Base-by-base conservation (phyloP, 2,329 filamentous ascomycete species). In the Orbilia quercus region DNA sequence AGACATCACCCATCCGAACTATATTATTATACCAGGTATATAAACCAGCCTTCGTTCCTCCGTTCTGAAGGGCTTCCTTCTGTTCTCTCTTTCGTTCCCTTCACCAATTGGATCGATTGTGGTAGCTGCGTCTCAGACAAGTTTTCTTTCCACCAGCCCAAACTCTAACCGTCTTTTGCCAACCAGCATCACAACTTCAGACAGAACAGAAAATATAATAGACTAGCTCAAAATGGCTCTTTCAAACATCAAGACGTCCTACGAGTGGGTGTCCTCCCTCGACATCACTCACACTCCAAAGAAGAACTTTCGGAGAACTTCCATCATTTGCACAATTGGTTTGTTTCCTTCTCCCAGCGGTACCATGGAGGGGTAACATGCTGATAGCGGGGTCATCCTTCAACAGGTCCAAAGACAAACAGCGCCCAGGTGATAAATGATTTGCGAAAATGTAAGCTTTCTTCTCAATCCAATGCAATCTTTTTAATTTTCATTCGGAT, bases 321-420 rank as follows among this genome's bases (percentile, higher is more conserved):
- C 93, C 80, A 99, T 99, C 85, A 97, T 99, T 83, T 92, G 94
- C 85, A 98, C 95, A 79, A 98, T 99, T 81, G 95, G 86, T 88
- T 82, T 79, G 84, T 59, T 58, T 38, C 38, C 40, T 51, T 23
- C 14, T 2, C 25, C 36, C n/a, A 22, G 16, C 36, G 16, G 12
- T n/a, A n/a, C n/a, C 14, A 40, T 58, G 44, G 64, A 60, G 47
- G 44, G 50, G 50, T 66, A 57, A 14, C 53, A 64, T 55, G 58
- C 75, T 77, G 54, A 55, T 40, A 55, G 54, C 25, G 50, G 54
- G 50, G 40, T 50, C 20, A 36, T 57, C 36, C 42, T 18, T 22
- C 20, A 44, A 69, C 55, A 87, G 86, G 95, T 75, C 95, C 95
- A 81, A 99, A 98, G 89, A 99, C 95, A 79, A 99, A 99, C 87